phyloP scores from a whole-genome alignment of 176 grass and related monocot species.

The Cymbopogon citratus region DNA sequence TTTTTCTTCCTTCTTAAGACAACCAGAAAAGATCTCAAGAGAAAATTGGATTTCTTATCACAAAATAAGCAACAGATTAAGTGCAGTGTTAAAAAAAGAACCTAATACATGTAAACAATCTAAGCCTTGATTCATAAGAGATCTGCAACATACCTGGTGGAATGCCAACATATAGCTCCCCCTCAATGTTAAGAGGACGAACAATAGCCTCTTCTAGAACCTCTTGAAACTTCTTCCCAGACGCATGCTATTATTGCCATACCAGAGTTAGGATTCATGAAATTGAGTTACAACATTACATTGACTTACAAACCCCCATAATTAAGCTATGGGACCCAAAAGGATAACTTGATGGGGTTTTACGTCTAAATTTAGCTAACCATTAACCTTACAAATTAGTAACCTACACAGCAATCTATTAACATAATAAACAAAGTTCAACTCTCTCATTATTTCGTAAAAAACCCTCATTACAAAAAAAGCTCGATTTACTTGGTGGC shows the following conservation, averaged over 20 bases:
- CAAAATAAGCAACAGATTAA: neutral
- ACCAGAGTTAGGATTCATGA: slow-evolving; percentile 13
- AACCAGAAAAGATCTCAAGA: neutral
- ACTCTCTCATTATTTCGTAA: too few relatives aligned
- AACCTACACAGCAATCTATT: neutral
- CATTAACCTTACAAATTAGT: neutral
- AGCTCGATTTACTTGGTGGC: neutral
- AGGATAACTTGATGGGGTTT: neutral
- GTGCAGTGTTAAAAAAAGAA: neutral
- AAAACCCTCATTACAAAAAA: neutral
- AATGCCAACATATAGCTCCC: slow-evolving; percentile 94
- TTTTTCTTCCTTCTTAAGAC: neutral
- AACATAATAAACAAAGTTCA: slow-evolving; percentile 5
- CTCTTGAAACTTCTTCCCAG: slow-evolving; percentile 90
- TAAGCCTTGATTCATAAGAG: neutral
- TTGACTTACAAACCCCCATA: neutral
- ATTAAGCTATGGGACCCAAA: neutral
- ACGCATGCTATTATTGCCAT: slow-evolving; percentile 67
- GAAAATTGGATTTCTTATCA: too few relatives aligned
- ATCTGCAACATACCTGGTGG: slow-evolving; percentile 59
- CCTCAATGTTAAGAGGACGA: slow-evolving; percentile 88
- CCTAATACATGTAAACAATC: neutral
- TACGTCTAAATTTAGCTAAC: neutral
- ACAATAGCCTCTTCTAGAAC: slow-evolving; percentile 89
- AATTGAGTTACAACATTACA: neutral